Percentiles rank a stretch among this genome's conserved stretches.
Conservation (phyloP, 164 flowering plant species). For the Echeveria elegans region DNA sequence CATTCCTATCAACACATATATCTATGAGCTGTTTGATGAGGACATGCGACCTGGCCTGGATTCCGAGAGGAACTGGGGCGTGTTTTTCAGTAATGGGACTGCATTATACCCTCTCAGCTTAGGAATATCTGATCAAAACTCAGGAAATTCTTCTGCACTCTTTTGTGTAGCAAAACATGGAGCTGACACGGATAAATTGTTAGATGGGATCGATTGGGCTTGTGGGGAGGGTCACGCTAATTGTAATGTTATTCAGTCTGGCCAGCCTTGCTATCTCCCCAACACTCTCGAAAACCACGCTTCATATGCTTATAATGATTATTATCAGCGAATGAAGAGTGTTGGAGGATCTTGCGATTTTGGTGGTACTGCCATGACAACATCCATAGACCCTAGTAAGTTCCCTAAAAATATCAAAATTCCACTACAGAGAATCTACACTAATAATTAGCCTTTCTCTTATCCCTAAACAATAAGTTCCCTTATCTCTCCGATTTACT, state of each 20-base stretch:
- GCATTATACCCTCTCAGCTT: constrained; percentile 42
- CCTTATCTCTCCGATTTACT: constrained; percentile 17
- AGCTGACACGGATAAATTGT: constrained; percentile 45
- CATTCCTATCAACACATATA: constrained; percentile 56
- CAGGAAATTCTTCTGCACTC: constrained; percentile 32
- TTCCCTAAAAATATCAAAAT: constrained; percentile 7
- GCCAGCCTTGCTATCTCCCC: constrained; percentile 63
- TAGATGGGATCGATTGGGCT: constrained; percentile 78
- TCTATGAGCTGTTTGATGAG: constrained; percentile 74
- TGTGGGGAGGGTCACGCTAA: constrained; percentile 79
- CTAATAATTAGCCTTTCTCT: no score
- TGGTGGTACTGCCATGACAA: constrained; percentile 59
- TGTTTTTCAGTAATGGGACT: constrained; percentile 52
- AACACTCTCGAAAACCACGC: constrained; percentile 52
- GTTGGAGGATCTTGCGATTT: constrained; percentile 85
- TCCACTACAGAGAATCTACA: constrained; percentile 27
- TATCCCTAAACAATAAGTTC: no score
- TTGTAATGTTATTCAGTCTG: constrained; percentile 63
- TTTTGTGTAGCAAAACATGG: constrained; percentile 62
- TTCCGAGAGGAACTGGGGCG: constrained; percentile 67
- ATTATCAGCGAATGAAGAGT: constrained; percentile 54
- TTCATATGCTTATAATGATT: constrained; percentile 88
- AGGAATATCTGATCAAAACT: constrained; percentile 16
- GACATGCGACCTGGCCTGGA: constrained; percentile 53
- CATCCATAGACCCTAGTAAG: constrained; percentile 77